Base-by-base conservation (phyloP, 148 eudicot genomes). In the Bassia scoparia region DNA sequence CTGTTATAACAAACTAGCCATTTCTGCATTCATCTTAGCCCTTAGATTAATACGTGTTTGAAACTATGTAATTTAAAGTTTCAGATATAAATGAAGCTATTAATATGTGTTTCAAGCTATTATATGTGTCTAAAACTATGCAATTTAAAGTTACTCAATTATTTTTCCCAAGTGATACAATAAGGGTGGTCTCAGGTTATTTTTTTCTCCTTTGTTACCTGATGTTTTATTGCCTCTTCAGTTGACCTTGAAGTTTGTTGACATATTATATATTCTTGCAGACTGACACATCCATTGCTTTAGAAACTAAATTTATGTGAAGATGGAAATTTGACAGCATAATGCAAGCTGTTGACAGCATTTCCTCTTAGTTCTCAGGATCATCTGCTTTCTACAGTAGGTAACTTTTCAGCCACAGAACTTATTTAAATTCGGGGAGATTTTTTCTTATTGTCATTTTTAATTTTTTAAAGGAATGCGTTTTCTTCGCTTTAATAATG, bases 291-390 rank as follows among this genome's bases (percentile, higher is more conserved):
- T 91, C 93, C 70, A 78, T 95, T 73, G 97, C 96, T 68, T 56
- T 89, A 61, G 99, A 95, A 80, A 71, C 96, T 70, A 95, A 89
- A 80, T 76, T 73, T 73, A 88, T 95, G 99, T 88, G 81, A 74
- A 89, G 96, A 77, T 91, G 99, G 99, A 97, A 95, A 80, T 95
- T 95, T 71, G 97, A 91, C 81, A 89, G 90, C 80, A 79, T 91
- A 68, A 76, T 68, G 50, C 92, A 95, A 81, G 99, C 99, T 76
- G 85, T 81, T 18, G 70, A 71, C 50, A 78, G 80, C 82, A 84
- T 88, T 73, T 74, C 86, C 33, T 91, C 89, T 16, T 95, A 97
- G 99, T 91, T 91, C 80, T 79, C 89, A 26, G 97, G 99, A 88
- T 65, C 76, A 87, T 89, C 81, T 91, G 74, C 87, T 84, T 56